phyloP scores from a whole-genome alignment of 257 asterid species.

The Petunia secreta region DNA sequence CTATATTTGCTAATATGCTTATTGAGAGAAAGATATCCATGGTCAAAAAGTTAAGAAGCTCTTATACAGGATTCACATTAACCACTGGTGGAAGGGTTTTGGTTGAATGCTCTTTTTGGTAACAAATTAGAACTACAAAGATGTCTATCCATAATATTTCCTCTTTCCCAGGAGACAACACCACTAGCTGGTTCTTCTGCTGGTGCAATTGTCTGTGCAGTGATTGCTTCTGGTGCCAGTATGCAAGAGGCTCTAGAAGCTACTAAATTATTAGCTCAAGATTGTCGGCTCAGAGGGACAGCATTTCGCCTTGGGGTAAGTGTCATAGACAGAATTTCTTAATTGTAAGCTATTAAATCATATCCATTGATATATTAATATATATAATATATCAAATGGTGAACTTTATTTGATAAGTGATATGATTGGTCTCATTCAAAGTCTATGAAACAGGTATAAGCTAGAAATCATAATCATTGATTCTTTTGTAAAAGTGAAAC shows the following conservation, averaged over 20 bases:
- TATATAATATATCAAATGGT: too few relatives aligned
- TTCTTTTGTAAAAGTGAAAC: not conserved
- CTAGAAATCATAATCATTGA: not conserved
- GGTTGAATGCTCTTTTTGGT: not conserved
- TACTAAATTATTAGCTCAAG: conserved; percentile 83
- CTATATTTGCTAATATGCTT: not conserved
- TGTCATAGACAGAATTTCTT: conserved; percentile 9
- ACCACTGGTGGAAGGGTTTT: not conserved
- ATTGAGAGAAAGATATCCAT: not conserved
- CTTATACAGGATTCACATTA: not conserved
- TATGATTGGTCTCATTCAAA: not conserved
- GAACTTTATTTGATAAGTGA: not conserved
- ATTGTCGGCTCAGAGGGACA: conserved; percentile 91
- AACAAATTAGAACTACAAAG: not conserved
- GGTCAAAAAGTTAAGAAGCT: not conserved
- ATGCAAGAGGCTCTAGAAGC: conserved; percentile 85
- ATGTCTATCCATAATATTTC: not conserved
- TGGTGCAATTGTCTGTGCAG: conserved; percentile 96
- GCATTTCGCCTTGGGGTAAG: conserved; percentile 98
- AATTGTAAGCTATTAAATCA: conserved; percentile 4
- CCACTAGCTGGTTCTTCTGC: conserved; percentile 99
- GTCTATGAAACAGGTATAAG: not conserved
- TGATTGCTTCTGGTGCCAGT: conserved; percentile 86
- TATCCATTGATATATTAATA: not conserved
- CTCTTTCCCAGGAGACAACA: conserved; percentile 68